These are phyloP conservation scores for Hypoxylon perforatum DNA, from an alignment of 495 filamentous ascomycete genomes.

Conservation along the genomic window DNA sequence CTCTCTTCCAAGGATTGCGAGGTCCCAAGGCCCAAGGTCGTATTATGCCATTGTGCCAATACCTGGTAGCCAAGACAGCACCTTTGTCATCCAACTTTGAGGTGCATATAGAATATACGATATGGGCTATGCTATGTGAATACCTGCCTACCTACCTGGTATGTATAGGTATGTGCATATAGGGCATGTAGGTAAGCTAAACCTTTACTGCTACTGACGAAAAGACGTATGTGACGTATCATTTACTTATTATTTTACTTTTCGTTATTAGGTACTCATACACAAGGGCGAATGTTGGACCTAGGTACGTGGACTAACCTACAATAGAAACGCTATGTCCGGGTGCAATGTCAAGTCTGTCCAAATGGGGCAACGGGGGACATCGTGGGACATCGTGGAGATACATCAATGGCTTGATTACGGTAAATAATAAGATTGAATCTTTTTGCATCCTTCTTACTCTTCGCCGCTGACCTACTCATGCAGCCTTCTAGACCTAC, in stretches of 20 bases:
- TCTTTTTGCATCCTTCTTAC: constrained; percentile 22
- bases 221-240: background rate
- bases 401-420: background rate
- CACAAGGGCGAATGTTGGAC: too few species aligned
- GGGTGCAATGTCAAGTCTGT: too few species aligned
- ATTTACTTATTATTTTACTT: background rate
- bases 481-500: constrained; percentile 26
- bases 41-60: background rate
- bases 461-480: constrained; percentile 40
- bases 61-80: constrained; percentile 2
- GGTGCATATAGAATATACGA: too few species aligned
- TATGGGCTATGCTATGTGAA: too few species aligned
- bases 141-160: constrained; percentile 6
- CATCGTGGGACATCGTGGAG: background rate
- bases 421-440: background rate
- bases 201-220: constrained; percentile 24
- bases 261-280: too few species aligned
- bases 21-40: too few species aligned
- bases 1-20: too few species aligned
- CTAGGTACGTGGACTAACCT: too few species aligned
- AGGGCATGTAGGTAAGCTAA: constrained; percentile 36
- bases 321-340: too few species aligned
- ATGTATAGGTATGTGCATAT: constrained; percentile 6
- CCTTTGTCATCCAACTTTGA: too few species aligned
- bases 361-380: background rate